These are phyloP conservation scores for Ziziphus jujuba DNA, from an alignment of 306 rosid species.

Conservation along the genomic window DNA sequence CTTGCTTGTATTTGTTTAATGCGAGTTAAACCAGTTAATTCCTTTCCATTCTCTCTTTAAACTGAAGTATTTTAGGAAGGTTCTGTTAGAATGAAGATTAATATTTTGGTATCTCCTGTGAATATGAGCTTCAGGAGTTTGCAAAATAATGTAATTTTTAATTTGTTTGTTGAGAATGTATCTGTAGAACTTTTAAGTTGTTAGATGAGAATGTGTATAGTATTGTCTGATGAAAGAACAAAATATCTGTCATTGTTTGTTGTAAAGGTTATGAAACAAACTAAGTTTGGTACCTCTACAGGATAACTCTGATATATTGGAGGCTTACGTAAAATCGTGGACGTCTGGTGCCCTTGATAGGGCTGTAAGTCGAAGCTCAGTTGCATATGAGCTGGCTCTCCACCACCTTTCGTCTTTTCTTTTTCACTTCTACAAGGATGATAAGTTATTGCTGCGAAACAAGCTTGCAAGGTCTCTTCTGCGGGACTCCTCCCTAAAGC, in stretches of 20 bases:
- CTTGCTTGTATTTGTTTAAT: too few relatives aligned
- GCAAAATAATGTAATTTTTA: too few relatives aligned
- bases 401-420: slow-evolving; percentile 84
- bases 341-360: slow-evolving; percentile 80
- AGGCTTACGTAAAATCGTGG: slow-evolving; percentile 86
- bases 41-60: not conserved
- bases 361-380: slow-evolving; percentile 74
- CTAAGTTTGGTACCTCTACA: slow-evolving; percentile 32
- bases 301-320: slow-evolving; percentile 71
- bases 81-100: not conserved
- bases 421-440: slow-evolving; percentile 39
- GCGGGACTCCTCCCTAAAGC: slow-evolving; percentile 69
- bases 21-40: too few relatives aligned
- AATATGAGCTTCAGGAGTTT: not conserved
- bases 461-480: slow-evolving; percentile 70
- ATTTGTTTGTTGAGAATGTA: not conserved
- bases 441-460: slow-evolving; percentile 61
- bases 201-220: not conserved
- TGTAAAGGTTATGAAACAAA: slow-evolving; percentile 6
- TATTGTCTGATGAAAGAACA: not conserved
- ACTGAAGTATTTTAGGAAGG: not conserved
- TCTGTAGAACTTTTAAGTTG: not conserved
- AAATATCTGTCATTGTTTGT: not conserved
- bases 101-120: not conserved
- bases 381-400: slow-evolving; percentile 56